Evolutionary conservation across 331 rosid genomes (phyloP).

Genomic region (Malus hybrid): DNA sequence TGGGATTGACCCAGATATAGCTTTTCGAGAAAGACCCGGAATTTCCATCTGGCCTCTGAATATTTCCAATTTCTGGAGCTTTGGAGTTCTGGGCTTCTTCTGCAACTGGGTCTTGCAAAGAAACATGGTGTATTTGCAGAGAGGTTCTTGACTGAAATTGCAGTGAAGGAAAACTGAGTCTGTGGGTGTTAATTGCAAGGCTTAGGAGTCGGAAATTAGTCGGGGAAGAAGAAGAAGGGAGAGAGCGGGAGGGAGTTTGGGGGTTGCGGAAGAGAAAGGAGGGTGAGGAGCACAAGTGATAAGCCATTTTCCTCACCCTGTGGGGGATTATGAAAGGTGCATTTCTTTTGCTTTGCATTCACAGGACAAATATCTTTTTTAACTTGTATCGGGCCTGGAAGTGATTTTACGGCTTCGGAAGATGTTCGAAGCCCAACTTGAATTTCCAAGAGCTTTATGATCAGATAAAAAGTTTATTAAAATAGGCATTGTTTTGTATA

Average conservation of each 20-base stretch:
- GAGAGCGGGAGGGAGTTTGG: slow-evolving; percentile 23
- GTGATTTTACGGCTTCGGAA: background rate
- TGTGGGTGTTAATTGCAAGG: slow-evolving; percentile 11
- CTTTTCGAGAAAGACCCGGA: slow-evolving; percentile 35
- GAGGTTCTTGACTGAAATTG: slow-evolving; percentile 16
- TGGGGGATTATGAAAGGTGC: background rate
- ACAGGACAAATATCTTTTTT: too few relatives aligned
- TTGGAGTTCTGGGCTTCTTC: slow-evolving; percentile 16
- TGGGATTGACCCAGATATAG: slow-evolving; percentile 80
- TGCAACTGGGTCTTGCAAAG: slow-evolving; percentile 45
- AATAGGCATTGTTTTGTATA: too few relatives aligned
- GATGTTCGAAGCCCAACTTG: background rate
- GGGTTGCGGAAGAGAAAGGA: slow-evolving; percentile 49
- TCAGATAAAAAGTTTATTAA: too few relatives aligned
- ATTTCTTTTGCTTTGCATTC: background rate
- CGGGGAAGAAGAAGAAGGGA: background rate
- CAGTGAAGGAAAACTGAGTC: slow-evolving; percentile 11
- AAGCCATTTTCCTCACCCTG: slow-evolving; percentile 40
- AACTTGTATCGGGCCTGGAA: background rate
- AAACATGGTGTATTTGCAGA: slow-evolving; percentile 49
- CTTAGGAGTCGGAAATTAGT: slow-evolving; percentile 12
- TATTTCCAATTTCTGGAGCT: slow-evolving; percentile 3
- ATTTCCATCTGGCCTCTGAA: slow-evolving; percentile 29
- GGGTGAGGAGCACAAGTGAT: slow-evolving; percentile 55
- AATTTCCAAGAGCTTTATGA: background rate